Evolutionary conservation across 2,329 filamentous ascomycete genomes (phyloP).

Genomic region (Claviceps capensis): DNA sequence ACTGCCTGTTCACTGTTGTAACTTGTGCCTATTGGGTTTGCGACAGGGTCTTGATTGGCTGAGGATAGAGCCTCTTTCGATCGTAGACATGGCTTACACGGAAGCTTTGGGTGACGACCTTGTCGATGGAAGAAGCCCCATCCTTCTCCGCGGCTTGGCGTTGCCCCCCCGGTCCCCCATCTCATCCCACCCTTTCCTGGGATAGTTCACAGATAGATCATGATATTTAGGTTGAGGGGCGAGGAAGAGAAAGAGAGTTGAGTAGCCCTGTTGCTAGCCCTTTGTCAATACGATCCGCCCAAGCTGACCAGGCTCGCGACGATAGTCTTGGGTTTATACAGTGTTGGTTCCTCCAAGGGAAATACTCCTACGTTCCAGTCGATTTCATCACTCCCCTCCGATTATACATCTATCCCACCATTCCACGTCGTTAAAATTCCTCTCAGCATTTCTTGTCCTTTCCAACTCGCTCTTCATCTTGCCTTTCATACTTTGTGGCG

Average conservation of each 20-base stretch:
- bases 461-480: constrained; percentile 18
- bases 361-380: constrained; percentile 24
- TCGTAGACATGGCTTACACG: constrained; percentile 12
- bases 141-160: constrained; percentile 1
- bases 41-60: constrained; percentile 16
- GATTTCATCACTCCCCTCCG: constrained; percentile 17
- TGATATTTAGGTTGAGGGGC: constrained; percentile 19
- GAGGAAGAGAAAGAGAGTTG: constrained; percentile 9
- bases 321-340: constrained; percentile 26
- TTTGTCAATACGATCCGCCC: constrained; percentile 21
- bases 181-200: constrained; percentile 6
- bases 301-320: constrained; percentile 17
- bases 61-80: constrained; percentile 7
- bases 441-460: constrained; percentile 29
- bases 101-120: constrained; percentile 11
- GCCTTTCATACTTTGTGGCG: constrained; percentile 16
- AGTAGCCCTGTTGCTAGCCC: constrained; percentile 13
- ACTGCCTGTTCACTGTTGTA: constrained; percentile 10
- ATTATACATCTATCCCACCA: constrained; percentile 29
- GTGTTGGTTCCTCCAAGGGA: constrained; percentile 10
- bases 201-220: constrained; percentile 20
- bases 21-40: constrained; percentile 20
- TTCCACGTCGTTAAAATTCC: constrained; percentile 30
- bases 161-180: constrained; percentile 8
- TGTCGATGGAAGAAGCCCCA: constrained; percentile 4